Conservation (phyloP, 73 alveolate species). For the Tetrahymena elliotti region DNA sequence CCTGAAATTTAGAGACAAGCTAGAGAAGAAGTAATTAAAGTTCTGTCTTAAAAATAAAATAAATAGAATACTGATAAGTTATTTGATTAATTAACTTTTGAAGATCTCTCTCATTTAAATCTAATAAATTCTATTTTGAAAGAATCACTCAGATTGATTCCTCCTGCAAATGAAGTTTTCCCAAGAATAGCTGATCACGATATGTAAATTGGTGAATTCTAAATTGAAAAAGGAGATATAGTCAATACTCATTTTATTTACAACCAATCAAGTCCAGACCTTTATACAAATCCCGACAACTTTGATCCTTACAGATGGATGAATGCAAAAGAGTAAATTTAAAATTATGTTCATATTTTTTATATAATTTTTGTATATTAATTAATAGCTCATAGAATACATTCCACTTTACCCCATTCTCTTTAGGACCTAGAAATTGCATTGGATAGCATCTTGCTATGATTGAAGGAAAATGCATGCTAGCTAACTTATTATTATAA, state of each 20-base stretch:
- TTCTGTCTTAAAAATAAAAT: not conserved
- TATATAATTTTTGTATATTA: not conserved
- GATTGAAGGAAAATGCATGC: constrained; percentile 20
- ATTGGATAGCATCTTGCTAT: constrained; percentile 22
- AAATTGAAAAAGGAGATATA: not conserved
- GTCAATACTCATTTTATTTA: not conserved
- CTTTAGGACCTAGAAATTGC: constrained; percentile 18
- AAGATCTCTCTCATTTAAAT: not conserved
- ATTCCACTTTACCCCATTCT: constrained; percentile 22
- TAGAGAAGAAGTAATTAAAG: not conserved
- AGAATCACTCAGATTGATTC: not conserved
- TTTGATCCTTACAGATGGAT: constrained; percentile 35
- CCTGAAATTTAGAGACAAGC: not conserved
- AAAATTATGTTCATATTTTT: not conserved
- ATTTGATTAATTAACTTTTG: not conserved
- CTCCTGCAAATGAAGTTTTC: not conserved
- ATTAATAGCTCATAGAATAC: not conserved
- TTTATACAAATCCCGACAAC: constrained; percentile 2
- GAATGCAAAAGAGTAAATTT: not conserved
- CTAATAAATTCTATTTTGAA: not conserved
- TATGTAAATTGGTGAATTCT: constrained; percentile 11
- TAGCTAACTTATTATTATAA: not conserved
- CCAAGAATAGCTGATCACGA: constrained; percentile 9
- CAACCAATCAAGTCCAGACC: not conserved
- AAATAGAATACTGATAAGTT: not conserved